Base-by-base conservation (phyloP, 768 basidiomycete species). In the Tulasnella sp. region DNA sequence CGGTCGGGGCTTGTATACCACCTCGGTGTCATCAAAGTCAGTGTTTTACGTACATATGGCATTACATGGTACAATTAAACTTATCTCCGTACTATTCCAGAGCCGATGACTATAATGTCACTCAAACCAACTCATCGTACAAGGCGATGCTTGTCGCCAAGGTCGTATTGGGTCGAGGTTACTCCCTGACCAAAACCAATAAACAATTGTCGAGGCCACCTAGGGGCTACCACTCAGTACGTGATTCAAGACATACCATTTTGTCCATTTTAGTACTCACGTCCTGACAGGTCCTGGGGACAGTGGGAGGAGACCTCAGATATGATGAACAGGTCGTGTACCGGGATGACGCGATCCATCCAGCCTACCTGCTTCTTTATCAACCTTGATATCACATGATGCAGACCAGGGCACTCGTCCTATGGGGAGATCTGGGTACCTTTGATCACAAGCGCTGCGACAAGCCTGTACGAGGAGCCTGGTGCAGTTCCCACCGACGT, bases 281-380 rank as follows among this genome's bases (percentile, higher is more conserved):
- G 7, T 12, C 11, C 4, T 1, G 22, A 9, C 22, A 53, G 52
- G 34, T 53, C 38, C 2, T 41, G 4, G 52, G 52, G 15, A 25
- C 30, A 42, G 34, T 42, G 22, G 52, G 52, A 38, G 17, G 30
- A 4, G 19, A 9, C 12, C 17, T 38, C 27, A 53, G 38, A 8
- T 38, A 53, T 10, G 52, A 53, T 25, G 52, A 53, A 31, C 52
- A 53, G 12, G 52, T 53, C 19, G 3, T 53, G 31, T 53, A 53
- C 52, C 31, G 42, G 9, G 42, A 53, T 22, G 52, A 53, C 1
- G 52, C 34, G 29, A 41, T 53, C 17, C 52, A 31, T 12, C 52
- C 52, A 10, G 52, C 52, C 19, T 53, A 53, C 34, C 4, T 53
- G 22, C 17, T 53, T 8, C 4, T 53, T 5, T 53, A 53, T 25